Conservation (phyloP, 495 filamentous ascomycete species). For the Hypoxylon crocopeplum region DNA sequence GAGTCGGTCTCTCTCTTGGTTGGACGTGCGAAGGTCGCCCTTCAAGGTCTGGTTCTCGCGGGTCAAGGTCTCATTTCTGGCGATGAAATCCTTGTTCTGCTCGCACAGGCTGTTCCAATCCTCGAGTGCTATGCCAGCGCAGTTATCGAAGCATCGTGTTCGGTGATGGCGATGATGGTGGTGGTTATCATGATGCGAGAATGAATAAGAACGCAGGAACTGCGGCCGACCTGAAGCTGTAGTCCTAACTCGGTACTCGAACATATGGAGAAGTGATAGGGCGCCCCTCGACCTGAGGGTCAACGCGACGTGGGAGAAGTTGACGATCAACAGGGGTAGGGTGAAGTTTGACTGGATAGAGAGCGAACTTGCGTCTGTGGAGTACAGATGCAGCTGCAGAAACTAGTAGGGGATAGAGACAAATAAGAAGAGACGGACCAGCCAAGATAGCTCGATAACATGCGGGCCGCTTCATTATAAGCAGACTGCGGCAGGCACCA, state of each 20-base stretch:
- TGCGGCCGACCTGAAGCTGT: slow-evolving; percentile 10
- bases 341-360: slow-evolving; percentile 13
- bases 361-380: slow-evolving; percentile 13
- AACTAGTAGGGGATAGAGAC: slow-evolving; percentile 29
- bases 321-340: slow-evolving; percentile 12
- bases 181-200: slow-evolving; percentile 15
- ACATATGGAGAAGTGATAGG: slow-evolving; percentile 26
- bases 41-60: slow-evolving; percentile 38
- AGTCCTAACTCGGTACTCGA: slow-evolving; percentile 31
- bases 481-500: slow-evolving; percentile 15
- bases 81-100: slow-evolving; percentile 24
- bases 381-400: slow-evolving; percentile 32
- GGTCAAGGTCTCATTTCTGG: slow-evolving; percentile 18
- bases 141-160: slow-evolving; percentile 35
- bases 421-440: slow-evolving; percentile 23
- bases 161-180: slow-evolving; percentile 18
- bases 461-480: slow-evolving; percentile 35
- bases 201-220: slow-evolving; percentile 30
- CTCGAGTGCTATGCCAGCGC: slow-evolving; percentile 33
- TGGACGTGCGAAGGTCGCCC: slow-evolving; percentile 17
- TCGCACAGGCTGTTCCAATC: slow-evolving; percentile 33
- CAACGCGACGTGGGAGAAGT: slow-evolving; percentile 7
- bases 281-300: slow-evolving; percentile 15
- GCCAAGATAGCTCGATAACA: slow-evolving; percentile 28
- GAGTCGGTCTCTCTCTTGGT: slow-evolving; percentile 17